phyloP scores from a whole-genome alignment of 441 rosid species.

The Pelargonium cotyledonis region DNA sequence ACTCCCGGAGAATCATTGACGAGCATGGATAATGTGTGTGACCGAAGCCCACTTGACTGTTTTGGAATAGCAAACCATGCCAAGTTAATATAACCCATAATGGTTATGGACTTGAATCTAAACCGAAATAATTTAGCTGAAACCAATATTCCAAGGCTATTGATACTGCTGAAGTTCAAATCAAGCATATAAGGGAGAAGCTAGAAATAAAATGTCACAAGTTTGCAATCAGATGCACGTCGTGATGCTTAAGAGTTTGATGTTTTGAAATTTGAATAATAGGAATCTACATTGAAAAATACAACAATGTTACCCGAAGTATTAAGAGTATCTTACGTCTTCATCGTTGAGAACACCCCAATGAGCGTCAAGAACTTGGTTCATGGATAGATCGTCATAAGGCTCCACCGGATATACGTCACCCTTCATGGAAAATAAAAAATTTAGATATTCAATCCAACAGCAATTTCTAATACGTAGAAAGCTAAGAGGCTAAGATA shows the following conservation, averaged over 20 bases:
- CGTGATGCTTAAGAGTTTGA: too few relatives aligned
- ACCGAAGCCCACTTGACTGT: slow-evolving; percentile 43
- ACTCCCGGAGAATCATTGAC: slow-evolving; percentile 59
- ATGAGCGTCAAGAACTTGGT: slow-evolving; percentile 63
- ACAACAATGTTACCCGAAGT: not conserved
- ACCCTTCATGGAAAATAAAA: slow-evolving; percentile 34
- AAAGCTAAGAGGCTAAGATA: too few relatives aligned
- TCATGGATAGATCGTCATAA: slow-evolving; percentile 24
- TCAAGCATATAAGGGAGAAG: not conserved
- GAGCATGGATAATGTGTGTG: slow-evolving; percentile 54
- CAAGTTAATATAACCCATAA: not conserved
- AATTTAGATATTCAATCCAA: not conserved
- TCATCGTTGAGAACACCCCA: slow-evolving; percentile 64
- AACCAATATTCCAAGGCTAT: not conserved
- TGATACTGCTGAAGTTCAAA: not conserved
- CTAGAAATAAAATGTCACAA: not conserved
- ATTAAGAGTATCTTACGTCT: slow-evolving; percentile 41
- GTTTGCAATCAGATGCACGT: not conserved
- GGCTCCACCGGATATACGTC: slow-evolving; percentile 76
- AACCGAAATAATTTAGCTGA: not conserved
- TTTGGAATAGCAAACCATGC: not conserved
- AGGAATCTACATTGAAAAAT: not conserved
- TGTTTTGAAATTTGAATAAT: not conserved
- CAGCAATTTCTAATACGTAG: not conserved
- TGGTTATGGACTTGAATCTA: not conserved